phyloP scores from a whole-genome alignment of 2,329 filamentous ascomycete species.

The Aspergillus brasiliensis region DNA sequence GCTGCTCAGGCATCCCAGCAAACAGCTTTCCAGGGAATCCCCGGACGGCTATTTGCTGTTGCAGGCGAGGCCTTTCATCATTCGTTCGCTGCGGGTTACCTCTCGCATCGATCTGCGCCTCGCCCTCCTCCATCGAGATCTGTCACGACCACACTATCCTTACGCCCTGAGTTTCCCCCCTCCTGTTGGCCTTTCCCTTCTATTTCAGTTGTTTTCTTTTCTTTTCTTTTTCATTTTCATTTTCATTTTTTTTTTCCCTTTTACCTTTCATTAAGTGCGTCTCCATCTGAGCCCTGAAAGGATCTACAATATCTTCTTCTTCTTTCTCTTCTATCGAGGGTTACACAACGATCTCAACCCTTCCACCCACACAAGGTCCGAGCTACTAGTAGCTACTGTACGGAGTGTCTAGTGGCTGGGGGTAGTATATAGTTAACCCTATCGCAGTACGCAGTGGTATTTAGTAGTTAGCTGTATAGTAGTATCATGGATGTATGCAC shows the following conservation, averaged over 20 bases:
- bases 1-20: conserved; percentile 3
- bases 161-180: conserved; percentile 2
- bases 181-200: conserved; percentile 3
- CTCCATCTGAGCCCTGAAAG: not conserved
- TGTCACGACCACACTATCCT: conserved; percentile 10
- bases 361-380: not conserved
- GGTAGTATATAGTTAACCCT: too few species aligned
- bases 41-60: conserved; percentile 5
- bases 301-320: not conserved
- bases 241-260: not conserved
- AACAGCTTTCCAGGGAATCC: conserved; percentile 6
- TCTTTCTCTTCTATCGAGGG: not conserved
- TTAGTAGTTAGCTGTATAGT: too few species aligned
- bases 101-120: conserved; percentile 12
- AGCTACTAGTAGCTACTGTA: too few species aligned
- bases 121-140: conserved; percentile 18
- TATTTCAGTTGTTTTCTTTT: not conserved
- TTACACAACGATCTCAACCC: not conserved
- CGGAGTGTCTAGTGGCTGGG: too few species aligned
- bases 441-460: too few species aligned
- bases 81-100: not conserved
- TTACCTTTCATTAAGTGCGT: not conserved
- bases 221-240: not conserved
- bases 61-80: not conserved
- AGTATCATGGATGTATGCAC: too few species aligned